Conservation (phyloP, 164 flowering plant genomes). For the Echeveria elegans region DNA sequence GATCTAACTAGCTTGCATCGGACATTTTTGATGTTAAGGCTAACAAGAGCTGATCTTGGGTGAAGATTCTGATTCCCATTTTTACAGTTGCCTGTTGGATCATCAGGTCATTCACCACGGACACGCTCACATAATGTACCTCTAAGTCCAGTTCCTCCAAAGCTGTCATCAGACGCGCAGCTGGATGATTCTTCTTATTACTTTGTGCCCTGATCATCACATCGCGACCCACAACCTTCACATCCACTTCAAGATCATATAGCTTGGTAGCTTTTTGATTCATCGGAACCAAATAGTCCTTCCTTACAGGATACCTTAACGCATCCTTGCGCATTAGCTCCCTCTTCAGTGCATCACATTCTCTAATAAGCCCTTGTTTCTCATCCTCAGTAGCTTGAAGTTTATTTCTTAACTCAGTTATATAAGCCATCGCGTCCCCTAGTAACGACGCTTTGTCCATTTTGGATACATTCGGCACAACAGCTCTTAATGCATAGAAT, state of each 20-base stretch:
- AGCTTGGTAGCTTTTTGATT: conserved; percentile 18
- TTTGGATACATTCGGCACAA: conserved; percentile 93
- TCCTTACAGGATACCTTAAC: conserved; percentile 12
- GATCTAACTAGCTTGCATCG: conserved; percentile 11
- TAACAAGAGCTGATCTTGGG: conserved; percentile 58
- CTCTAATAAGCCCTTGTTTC: conserved; percentile 38
- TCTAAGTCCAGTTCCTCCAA: conserved; percentile 68
- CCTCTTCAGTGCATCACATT: conserved; percentile 43
- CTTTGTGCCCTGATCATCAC: conserved; percentile 76
- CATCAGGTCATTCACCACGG: conserved; percentile 83
- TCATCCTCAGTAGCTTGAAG: conserved; percentile 42
- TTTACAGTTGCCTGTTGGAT: conserved; percentile 81
- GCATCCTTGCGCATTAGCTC: conserved; percentile 18
- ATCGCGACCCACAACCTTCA: conserved; percentile 74
- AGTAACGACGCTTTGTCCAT: conserved; percentile 96
- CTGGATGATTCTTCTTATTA: conserved; percentile 65
- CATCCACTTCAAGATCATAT: conserved; percentile 58
- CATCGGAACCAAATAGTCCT: conserved; percentile 13
- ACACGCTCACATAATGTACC: conserved; percentile 70
- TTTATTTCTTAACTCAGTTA: conserved; percentile 59
- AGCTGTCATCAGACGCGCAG: conserved; percentile 75
- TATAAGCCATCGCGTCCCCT: conserved; percentile 77
- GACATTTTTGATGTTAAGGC: conserved; percentile 44
- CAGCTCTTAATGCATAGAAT: conserved; percentile 81
- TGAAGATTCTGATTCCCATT: conserved; percentile 54